Conservation (phyloP, 495 filamentous ascomycete species). For the Aspergillus affinis region DNA sequence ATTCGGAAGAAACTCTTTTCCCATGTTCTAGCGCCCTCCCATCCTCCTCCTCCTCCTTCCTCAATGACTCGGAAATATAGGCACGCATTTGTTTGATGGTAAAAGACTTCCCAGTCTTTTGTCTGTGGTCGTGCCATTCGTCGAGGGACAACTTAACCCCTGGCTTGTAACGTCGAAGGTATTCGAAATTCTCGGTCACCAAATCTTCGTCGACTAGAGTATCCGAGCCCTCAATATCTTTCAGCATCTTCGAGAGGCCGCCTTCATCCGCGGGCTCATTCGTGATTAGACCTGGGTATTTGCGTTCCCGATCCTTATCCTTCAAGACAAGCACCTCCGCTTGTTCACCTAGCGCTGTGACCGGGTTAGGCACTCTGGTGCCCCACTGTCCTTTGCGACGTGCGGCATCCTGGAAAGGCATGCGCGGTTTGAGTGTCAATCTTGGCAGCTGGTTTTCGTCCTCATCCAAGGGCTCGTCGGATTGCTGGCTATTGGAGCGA, state of each 20-base stretch:
- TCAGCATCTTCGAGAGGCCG: conserved; percentile 28
- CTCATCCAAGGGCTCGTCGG: background rate
- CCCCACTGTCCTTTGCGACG: background rate
- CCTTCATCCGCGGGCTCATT: conserved; percentile 4
- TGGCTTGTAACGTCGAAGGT: conserved; percentile 19
- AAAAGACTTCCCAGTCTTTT: conserved; percentile 32
- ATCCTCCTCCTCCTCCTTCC: background rate
- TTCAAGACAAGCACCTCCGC: conserved; percentile 43
- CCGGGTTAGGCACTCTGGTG: conserved; percentile 25
- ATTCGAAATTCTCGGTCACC: conserved; percentile 28
- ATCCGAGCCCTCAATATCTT: conserved; percentile 28
- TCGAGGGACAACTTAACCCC: conserved; percentile 22
- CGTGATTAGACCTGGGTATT: conserved; percentile 4
- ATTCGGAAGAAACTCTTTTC: conserved; percentile 12
- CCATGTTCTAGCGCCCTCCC: background rate
- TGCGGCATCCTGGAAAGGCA: background rate
- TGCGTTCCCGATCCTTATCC: conserved; percentile 17
- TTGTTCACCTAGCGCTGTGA: conserved; percentile 41
- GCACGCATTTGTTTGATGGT: conserved; percentile 34
- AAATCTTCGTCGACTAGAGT: conserved; percentile 4
- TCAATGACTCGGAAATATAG: conserved; percentile 22
- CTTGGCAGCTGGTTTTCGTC: background rate
- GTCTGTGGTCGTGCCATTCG: conserved; percentile 32
- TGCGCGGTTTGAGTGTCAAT: background rate
- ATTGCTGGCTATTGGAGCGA: conserved; percentile 24